A percentile compares a stretch with the other conserved stretches of the same genome.
phyloP scores from a whole-genome alignment of 2,329 filamentous ascomycete species.

The Esteya vermicola region DNA sequence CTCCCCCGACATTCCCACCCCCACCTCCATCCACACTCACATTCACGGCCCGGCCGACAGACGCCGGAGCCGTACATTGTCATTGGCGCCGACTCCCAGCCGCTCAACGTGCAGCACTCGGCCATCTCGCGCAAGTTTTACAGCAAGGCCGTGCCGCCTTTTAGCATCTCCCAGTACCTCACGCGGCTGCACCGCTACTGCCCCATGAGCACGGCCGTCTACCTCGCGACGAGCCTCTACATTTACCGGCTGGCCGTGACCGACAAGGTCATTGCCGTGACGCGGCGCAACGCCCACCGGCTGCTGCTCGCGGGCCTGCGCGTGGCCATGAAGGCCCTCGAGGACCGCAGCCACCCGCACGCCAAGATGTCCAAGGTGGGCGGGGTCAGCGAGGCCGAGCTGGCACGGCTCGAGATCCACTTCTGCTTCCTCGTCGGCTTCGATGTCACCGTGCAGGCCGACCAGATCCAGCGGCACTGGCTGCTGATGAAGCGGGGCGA shows the following conservation, averaged over 20 bases:
- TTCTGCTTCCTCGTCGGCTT: conserved; percentile 82
- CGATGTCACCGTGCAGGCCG: conserved; percentile 52
- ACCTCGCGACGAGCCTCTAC: conserved; percentile 77
- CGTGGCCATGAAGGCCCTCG: conserved; percentile 88
- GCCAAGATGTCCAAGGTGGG: conserved; percentile 74
- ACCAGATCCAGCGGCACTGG: conserved; percentile 50
- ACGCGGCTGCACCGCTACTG: conserved; percentile 79
- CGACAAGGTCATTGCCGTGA: conserved; percentile 67
- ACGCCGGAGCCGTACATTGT: conserved; percentile 41
- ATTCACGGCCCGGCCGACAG: too few relatives aligned
- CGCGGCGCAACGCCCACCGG: conserved; percentile 72
- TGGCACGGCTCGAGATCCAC: conserved; percentile 76
- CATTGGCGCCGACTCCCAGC: conserved; percentile 56
- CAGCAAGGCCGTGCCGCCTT: conserved; percentile 72
- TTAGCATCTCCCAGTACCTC: conserved; percentile 73
- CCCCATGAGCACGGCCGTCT: conserved; percentile 86
- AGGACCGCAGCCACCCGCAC: conserved; percentile 82
- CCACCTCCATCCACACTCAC: conserved; percentile 11
- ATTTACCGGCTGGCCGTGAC: conserved; percentile 70
- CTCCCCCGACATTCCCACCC: too few relatives aligned
- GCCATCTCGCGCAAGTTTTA: conserved; percentile 89
- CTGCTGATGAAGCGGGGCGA: conserved; percentile 36
- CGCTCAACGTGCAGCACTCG: conserved; percentile 63
- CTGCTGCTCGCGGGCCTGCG: conserved; percentile 70
- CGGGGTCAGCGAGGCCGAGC: conserved; percentile 68